Base-by-base conservation (phyloP, 208 protist genomes). In the Wallacemonas sp. region DNA sequence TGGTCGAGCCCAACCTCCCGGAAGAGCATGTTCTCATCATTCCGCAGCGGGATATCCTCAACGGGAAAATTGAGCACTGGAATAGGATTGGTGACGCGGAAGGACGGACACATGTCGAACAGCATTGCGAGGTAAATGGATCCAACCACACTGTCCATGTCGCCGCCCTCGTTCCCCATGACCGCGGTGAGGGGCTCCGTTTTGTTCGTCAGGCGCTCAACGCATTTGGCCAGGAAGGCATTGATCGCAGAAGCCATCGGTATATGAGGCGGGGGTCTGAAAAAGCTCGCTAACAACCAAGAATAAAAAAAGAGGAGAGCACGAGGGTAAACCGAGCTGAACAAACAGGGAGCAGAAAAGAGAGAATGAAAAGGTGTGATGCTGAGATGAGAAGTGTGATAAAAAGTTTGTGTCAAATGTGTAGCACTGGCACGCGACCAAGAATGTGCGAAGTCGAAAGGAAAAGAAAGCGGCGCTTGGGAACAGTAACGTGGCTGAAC, bases 101-200 rank as follows among this genome's bases (percentile, higher is more conserved):
- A 76, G 26, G 47, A 57, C 0, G 38, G 5, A 14, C 49, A 41
- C n/a, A 70, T 76, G 43, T 92, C 75, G 24, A 92, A 64, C 17
- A 85, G 72, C 43, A 90, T 78, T 3, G 90, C 82, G 43, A 94
- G 79, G 68, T 82, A 96, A 63, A 96, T 85, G 47, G 77, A 83
- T 2, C 90, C 90, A 3, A 96, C 75, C 65, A 94, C 70, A 62
- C 85, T 96, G 60, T 96, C 90, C 85, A 96, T 88, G 36, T 96
- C 90, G 14, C 90, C 90, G 17, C 76, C 80, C 63, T 96, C 90
- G 55, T 96, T 96, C 12, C 90, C 90, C 43, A 85, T 55, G 27
- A 96, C 90, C 46, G 84, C 64, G 0, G 80, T 84, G 17, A 90
- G 55, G 0, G 49, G 41, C 23, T 71, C 64, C 11, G 52, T 43